Evolutionary conservation across 139 green algal genomes (phyloP).

Genomic region (Asterochloris sp.): DNA sequence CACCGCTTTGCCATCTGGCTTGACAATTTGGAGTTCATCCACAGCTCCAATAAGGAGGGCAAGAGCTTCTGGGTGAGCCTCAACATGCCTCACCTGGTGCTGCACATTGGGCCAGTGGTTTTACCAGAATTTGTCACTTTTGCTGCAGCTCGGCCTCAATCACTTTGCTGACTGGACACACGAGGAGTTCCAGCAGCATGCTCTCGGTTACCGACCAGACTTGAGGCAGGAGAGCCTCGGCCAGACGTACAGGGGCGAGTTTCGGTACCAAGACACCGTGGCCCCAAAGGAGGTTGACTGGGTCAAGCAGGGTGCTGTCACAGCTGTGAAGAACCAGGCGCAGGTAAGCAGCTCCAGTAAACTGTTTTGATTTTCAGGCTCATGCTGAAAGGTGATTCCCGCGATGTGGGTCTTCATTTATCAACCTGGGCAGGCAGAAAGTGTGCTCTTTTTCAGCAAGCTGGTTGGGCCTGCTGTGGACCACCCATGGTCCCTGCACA

Average conservation of each 20-base stretch:
- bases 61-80: slow-evolving; percentile 51
- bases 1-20: slow-evolving; percentile 68
- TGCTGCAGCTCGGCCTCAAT: slow-evolving; percentile 73
- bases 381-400: neutral
- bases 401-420: neutral
- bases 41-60: slow-evolving; percentile 67
- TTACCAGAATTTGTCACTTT: neutral
- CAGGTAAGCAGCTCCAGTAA: slow-evolving; percentile 5
- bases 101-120: neutral
- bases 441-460: neutral
- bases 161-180: slow-evolving; percentile 79
- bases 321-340: slow-evolving; percentile 91
- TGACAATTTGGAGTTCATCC: slow-evolving; percentile 77
- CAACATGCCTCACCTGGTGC: neutral
- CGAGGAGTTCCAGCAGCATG: slow-evolving; percentile 75
- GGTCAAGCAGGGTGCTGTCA: slow-evolving; percentile 74
- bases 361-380: too few species aligned
- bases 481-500: too few species aligned
- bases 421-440: neutral
- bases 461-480: too few species aligned
- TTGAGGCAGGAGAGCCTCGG: slow-evolving; percentile 10
- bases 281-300: slow-evolving; percentile 76
- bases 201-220: slow-evolving; percentile 58
- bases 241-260: slow-evolving; percentile 19
- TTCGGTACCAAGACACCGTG: slow-evolving; percentile 46